Evolutionary conservation across 768 basidiomycete species (phyloP), one percentile per base, ranked within the genome.

Genomic region (Mycena floridula): DNA sequence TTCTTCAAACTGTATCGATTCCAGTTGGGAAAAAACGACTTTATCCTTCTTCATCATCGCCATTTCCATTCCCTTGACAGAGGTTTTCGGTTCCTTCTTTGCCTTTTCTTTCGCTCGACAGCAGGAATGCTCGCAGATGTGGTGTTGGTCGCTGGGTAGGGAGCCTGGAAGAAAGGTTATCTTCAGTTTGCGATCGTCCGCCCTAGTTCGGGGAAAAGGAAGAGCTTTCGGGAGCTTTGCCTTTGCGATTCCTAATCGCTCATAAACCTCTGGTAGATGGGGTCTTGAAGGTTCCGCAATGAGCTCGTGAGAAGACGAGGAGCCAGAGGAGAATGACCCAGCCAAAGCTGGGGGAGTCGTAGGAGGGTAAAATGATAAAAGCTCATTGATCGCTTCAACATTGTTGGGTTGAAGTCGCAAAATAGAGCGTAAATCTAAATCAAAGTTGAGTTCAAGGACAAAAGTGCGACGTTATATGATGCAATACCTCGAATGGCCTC

Each of bases 371-470:
- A 80, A 57, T 2, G 71, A 59, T 3, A 63, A 54, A 5, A 87
- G 63, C 54, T 86, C 85, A 11, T 70, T 64, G 7, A 76, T 47
- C 0, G 83, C 85, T 56, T 86, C 83, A 1, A 59, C 45, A 54
- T 83, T 86, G n/a, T 64, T 65, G 0, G 84, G 82, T 47, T 85
- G 84, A 4, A 85, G 56, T 46, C 67, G 72, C 8, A 87, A 63
- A 5, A 78, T 72, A 5, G 77, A 73, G 15, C 79, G 76, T 12
- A 85, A 61, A 57, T 87, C 84, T 85, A 44, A 26, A 42, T 23
- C 18, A 35, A 3, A 35, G 30, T 1, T 3, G 25, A n/a, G 16
- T 11, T 38, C 41, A 36, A 7, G 38, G 27, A 27, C 39, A 42
- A 15, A 39, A 25, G 15, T 12, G 30, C 7, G 18, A 36, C 11